Percentiles rank a stretch among this genome's conserved stretches.
Evolutionary conservation across 176 grass and related monocot species (phyloP).

Genomic region (Puya raimondii): DNA sequence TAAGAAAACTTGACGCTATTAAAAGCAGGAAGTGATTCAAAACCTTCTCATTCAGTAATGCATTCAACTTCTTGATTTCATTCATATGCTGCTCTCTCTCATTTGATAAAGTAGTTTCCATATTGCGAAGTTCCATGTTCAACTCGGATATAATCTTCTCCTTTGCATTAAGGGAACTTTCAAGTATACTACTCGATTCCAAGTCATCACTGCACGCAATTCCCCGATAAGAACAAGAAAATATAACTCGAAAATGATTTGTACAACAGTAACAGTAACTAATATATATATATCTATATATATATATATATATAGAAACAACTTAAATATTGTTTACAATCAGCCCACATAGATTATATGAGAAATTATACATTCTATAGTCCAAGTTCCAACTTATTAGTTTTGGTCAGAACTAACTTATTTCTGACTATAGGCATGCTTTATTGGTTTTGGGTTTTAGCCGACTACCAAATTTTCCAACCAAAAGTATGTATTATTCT

Average conservation of each 20-base stretch:
- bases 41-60: slow-evolving; percentile 92
- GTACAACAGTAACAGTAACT: slow-evolving; percentile 4
- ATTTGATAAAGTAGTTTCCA: slow-evolving; percentile 68
- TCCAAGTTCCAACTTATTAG: no score
- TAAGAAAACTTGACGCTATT: not conserved
- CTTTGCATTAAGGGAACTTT: slow-evolving; percentile 94
- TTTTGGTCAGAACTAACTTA: no score
- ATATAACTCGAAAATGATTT: slow-evolving; percentile 10
- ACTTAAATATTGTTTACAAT: not conserved
- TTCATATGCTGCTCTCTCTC: slow-evolving; percentile 86
- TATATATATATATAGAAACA: not conserved
- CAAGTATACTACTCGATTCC: slow-evolving; percentile 83
- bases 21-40: not conserved
- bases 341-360: not conserved
- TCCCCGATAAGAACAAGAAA: slow-evolving; percentile 8
- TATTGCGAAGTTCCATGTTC: slow-evolving; percentile 88
- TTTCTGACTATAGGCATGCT: no score
- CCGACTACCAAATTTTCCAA: no score
- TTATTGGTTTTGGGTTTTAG: no score
- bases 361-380: not conserved
- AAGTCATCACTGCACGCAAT: slow-evolving; percentile 63
- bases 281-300: not conserved
- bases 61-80: slow-evolving; percentile 82
- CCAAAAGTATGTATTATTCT: no score
- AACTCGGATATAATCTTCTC: slow-evolving; percentile 99